Evolutionary conservation across 768 basidiomycete species (phyloP).

Genomic region (Clavulina sp.): DNA sequence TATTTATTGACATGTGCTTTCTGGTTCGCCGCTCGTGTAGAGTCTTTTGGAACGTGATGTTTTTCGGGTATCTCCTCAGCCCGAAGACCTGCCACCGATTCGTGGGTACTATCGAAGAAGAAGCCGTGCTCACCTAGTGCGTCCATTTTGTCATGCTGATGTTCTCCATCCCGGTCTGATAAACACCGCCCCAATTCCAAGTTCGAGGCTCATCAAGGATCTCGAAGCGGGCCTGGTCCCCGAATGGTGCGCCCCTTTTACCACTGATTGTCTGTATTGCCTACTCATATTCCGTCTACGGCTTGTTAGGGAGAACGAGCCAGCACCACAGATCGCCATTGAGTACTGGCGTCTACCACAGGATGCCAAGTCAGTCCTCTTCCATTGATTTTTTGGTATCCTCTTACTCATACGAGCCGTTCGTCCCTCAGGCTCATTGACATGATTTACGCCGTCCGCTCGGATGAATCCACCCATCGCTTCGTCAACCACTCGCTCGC

Average conservation of each 20-base stretch:
- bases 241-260: constrained; percentile 39
- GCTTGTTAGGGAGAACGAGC: constrained; percentile 35
- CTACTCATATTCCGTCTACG: background rate
- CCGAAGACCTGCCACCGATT: constrained; percentile 50
- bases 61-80: constrained; percentile 6
- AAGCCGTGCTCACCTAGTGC: constrained; percentile 84
- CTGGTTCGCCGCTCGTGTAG: too few relatives aligned
- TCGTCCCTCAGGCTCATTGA: constrained; percentile 36
- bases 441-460: constrained; percentile 55
- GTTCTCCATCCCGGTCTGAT: constrained; percentile 8
- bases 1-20: constrained; percentile 73
- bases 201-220: constrained; percentile 69
- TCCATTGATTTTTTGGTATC: background rate
- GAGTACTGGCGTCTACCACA: constrained; percentile 75
- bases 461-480: constrained; percentile 11
- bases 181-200: constrained; percentile 17
- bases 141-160: constrained; percentile 18
- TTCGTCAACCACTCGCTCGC: constrained; percentile 95
- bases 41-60: too few relatives aligned
- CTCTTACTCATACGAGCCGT: background rate
- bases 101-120: constrained; percentile 85
- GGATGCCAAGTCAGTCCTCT: background rate
- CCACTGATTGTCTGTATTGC: background rate
- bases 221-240: constrained; percentile 68
- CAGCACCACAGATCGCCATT: constrained; percentile 78